Conservation (phyloP, 1,284 basidiomycete species). For the Melampsora larici-populina region DNA sequence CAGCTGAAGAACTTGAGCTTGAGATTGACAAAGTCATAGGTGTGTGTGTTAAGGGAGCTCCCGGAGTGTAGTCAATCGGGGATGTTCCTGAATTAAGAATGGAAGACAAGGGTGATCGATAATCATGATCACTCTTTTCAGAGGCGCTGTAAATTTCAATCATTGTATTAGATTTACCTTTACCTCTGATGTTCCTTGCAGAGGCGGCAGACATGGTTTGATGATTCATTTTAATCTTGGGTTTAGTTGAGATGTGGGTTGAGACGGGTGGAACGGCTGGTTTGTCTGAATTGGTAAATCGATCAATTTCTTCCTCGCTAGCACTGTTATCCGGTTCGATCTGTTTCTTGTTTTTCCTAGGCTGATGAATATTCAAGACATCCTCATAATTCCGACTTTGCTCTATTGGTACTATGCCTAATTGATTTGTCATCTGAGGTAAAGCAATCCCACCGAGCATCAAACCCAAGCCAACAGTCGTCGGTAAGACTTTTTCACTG, state of each 20-base stretch:
- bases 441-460: constrained; percentile 73
- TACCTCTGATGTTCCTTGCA: constrained; percentile 1
- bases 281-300: constrained; percentile 8
- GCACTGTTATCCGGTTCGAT: constrained; percentile 46
- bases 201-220: not conserved
- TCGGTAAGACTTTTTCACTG: constrained; percentile 52
- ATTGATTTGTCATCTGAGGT: constrained; percentile 68
- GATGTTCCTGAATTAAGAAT: not conserved
- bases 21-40: not conserved
- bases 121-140: not conserved
- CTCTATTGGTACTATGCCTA: constrained; percentile 80
- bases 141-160: not conserved
- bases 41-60: not conserved
- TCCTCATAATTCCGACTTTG: constrained; percentile 68
- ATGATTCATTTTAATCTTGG: not conserved
- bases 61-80: not conserved
- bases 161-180: constrained; percentile 8
- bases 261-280: not conserved
- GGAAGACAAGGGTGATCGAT: constrained; percentile 3
- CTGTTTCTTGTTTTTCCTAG: constrained; percentile 15
- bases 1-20: constrained; percentile 1
- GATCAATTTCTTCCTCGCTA: constrained; percentile 46
- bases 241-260: not conserved
- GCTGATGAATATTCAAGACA: constrained; percentile 20
- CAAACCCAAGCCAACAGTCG: constrained; percentile 79